A percentile compares a stretch with the other conserved stretches of the same genome.
Evolutionary conservation across 139 green algal genomes (phyloP).

Genomic region (Zygnema cylindricum): DNA sequence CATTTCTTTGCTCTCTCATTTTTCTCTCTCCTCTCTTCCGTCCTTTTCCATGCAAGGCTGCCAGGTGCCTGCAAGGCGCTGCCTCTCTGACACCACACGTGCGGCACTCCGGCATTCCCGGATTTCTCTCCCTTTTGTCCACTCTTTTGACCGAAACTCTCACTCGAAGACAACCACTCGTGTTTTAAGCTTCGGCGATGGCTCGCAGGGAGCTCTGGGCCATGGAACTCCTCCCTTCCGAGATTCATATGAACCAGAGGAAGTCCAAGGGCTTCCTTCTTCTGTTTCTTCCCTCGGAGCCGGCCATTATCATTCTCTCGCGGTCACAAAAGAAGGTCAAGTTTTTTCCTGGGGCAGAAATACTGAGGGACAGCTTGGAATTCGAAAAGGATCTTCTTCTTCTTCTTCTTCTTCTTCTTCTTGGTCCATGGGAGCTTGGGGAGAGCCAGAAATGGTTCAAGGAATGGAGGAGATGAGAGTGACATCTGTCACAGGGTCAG

Average conservation of each 20-base stretch:
- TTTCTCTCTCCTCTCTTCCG: no score
- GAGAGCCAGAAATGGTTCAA: slow-evolving; percentile 18
- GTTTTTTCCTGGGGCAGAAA: slow-evolving; percentile 46
- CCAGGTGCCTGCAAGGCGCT: no score
- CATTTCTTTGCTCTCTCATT: no score
- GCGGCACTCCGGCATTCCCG: no score
- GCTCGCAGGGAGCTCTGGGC: slow-evolving; percentile 29
- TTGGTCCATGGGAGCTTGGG: not conserved
- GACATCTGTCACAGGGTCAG: slow-evolving; percentile 23
- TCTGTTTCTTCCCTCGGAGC: slow-evolving; percentile 21
- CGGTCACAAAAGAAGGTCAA: slow-evolving; percentile 17
- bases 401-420: not conserved
- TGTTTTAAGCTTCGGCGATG: slow-evolving; percentile 52
- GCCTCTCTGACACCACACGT: no score
- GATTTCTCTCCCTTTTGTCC: no score
- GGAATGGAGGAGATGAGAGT: slow-evolving; percentile 37
- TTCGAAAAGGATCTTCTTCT: not conserved
- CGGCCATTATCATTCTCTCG: slow-evolving; percentile 53
- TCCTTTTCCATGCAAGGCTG: no score
- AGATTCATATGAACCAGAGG: slow-evolving; percentile 41
- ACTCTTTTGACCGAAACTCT: no score
- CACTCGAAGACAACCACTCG: no score
- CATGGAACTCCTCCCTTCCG: not conserved
- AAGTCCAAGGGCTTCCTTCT: slow-evolving; percentile 34
- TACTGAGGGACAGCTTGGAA: slow-evolving; percentile 38